Conservation (phyloP, 2,329 filamentous ascomycete species). For the Aspergillus sp. region DNA sequence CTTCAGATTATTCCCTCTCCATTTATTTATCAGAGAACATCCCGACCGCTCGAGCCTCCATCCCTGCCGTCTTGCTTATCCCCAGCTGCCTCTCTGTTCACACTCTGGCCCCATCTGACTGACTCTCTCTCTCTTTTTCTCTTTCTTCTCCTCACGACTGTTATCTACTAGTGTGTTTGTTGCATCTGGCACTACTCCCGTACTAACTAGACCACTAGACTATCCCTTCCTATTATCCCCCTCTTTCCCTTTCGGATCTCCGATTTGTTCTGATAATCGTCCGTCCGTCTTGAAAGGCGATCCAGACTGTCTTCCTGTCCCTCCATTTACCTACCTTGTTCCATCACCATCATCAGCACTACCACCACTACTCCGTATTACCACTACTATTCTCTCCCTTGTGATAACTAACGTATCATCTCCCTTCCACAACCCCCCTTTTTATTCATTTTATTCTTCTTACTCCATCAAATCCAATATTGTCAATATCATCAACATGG, state of each 20-base stretch:
- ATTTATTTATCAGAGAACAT: not conserved
- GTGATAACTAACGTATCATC: not conserved
- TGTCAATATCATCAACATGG: constrained; percentile 25
- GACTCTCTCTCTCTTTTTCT: not conserved
- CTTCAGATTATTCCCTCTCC: not conserved
- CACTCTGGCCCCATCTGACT: no score
- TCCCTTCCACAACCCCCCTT: not conserved
- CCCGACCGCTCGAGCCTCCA: not conserved
- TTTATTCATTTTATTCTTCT: constrained; percentile 1
- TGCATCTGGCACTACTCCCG: not conserved
- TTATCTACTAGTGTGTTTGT: no score
- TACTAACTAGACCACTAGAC: not conserved
- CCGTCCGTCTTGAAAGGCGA: not conserved
- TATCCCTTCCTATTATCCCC: not conserved
- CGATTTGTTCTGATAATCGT: not conserved
- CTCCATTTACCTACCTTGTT: not conserved
- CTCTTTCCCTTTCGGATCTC: not conserved
- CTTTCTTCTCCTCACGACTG: no score
- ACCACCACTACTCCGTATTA: not conserved
- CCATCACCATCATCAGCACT: not conserved
- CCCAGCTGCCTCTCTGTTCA: not conserved
- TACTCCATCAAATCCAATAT: constrained; percentile 9
- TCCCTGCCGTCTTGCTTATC: not conserved
- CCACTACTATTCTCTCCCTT: not conserved
- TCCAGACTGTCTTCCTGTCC: not conserved